Percentiles rank a stretch among this genome's conserved stretches.
phyloP scores from a whole-genome alignment of 257 asterid genomes.

The Rhazya stricta region DNA sequence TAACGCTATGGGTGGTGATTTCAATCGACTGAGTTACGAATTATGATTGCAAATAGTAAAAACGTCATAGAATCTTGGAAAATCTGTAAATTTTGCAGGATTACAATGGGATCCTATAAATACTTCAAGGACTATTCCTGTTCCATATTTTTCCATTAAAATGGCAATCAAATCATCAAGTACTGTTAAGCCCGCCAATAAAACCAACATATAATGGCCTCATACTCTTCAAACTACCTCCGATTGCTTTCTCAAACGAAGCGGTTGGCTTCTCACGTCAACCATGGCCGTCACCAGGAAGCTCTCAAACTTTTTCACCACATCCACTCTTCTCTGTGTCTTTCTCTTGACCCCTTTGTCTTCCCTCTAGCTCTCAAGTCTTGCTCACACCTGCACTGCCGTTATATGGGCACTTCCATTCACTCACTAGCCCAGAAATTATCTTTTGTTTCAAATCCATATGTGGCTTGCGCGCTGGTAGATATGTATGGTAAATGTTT shows the following conservation, averaged over 20 bases:
- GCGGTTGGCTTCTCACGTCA: constrained; percentile 39
- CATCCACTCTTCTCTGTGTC: constrained; percentile 31
- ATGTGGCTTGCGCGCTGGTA: constrained; percentile 37
- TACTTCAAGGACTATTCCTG: too few species aligned
- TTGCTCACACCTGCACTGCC: constrained; percentile 30
- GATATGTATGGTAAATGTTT: constrained; percentile 44
- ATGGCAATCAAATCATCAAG: neutral
- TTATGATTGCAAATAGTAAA: too few species aligned
- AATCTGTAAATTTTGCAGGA: too few species aligned
- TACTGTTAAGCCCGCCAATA: constrained; percentile 1
- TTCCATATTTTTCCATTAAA: neutral
- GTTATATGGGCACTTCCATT: constrained; percentile 29
- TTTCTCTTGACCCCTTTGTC: constrained; percentile 36
- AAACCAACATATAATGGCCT: constrained; percentile 9
- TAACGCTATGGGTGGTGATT: too few species aligned
- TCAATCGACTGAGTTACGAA: too few species aligned
- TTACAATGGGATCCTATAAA: too few species aligned
- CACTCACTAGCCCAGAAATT: constrained; percentile 30
- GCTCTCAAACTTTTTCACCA: constrained; percentile 39
- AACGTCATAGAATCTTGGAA: too few species aligned
- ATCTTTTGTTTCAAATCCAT: constrained; percentile 33
- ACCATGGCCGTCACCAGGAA: constrained; percentile 36
- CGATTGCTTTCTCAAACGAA: constrained; percentile 41
- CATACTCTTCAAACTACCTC: constrained; percentile 37
- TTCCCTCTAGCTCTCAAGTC: constrained; percentile 49